These are phyloP conservation scores for Delitschia confertaspora DNA, from an alignment of 495 filamentous ascomycete genomes.

Conservation along the genomic window DNA sequence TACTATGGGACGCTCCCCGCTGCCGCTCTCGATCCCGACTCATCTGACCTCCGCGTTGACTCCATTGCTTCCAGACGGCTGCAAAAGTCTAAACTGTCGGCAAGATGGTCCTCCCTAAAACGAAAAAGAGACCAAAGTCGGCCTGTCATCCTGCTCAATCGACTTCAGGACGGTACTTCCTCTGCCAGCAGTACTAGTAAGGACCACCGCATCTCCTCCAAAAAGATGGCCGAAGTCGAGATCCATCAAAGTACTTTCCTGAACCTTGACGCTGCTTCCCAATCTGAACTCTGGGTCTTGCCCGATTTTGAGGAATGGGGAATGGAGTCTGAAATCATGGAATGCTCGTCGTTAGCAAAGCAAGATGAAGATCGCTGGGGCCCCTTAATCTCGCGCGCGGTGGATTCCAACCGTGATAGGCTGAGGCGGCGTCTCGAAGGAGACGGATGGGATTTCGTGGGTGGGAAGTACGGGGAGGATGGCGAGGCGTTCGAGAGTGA, in stretches of 20 bases:
- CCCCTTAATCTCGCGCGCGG: conserved; percentile 14
- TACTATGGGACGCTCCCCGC: conserved; percentile 1
- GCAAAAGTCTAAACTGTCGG: neutral
- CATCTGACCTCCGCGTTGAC: conserved; percentile 1
- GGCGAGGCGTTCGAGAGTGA: neutral
- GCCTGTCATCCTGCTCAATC: neutral
- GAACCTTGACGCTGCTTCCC: neutral
- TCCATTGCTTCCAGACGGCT: neutral
- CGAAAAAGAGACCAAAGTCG: neutral
- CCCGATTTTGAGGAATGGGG: conserved; percentile 18
- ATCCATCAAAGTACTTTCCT: conserved; percentile 18
- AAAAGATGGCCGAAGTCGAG: neutral
- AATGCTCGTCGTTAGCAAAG: neutral
- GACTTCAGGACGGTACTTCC: neutral
- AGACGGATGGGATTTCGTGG: conserved; percentile 24
- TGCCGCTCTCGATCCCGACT: neutral
- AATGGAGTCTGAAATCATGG: conserved; percentile 1
- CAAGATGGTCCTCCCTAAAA: neutral
- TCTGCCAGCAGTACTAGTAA: neutral
- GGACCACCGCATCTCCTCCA: neutral
- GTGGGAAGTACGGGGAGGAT: conserved; percentile 17
- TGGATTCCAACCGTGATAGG: conserved; percentile 16
- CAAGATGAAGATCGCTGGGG: neutral
- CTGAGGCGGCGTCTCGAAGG: conserved; percentile 15
- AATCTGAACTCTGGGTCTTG: conserved; percentile 17